Conservation (phyloP, 495 filamentous ascomycete species). For the Penicillium dipodomyicola region DNA sequence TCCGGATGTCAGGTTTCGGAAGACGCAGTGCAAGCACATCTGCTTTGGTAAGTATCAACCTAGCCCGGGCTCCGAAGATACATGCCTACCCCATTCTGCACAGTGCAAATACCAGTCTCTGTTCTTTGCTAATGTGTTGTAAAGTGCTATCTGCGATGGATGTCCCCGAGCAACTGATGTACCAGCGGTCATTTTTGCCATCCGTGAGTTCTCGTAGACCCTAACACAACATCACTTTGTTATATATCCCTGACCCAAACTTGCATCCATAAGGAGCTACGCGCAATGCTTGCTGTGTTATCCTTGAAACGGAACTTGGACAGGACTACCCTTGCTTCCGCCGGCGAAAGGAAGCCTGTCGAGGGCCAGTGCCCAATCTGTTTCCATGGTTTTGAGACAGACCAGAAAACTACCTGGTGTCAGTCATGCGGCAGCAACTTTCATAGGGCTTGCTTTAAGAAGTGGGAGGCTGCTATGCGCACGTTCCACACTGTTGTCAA, state of each 20-base stretch:
- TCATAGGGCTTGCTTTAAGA: constrained; percentile 68
- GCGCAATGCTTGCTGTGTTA: constrained; percentile 34
- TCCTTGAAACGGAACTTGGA: constrained; percentile 26
- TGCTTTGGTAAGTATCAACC: constrained; percentile 49
- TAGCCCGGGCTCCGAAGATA: not conserved
- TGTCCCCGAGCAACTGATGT: not conserved
- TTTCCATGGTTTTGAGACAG: constrained; percentile 61
- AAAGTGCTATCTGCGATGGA: not conserved
- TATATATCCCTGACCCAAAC: constrained; percentile 19
- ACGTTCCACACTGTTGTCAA: constrained; percentile 40
- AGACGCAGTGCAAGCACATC: constrained; percentile 73
- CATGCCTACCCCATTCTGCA: too few relatives aligned
- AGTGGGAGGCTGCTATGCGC: constrained; percentile 61
- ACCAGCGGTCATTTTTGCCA: not conserved
- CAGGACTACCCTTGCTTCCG: not conserved
- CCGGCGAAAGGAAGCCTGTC: constrained; percentile 27
- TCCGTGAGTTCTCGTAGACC: not conserved
- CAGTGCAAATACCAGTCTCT: too few relatives aligned
- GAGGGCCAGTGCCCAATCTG: constrained; percentile 83
- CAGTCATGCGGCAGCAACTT: constrained; percentile 77
- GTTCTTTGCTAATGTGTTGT: not conserved
- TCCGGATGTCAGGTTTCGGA: constrained; percentile 51
- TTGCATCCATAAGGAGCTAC: constrained; percentile 46
- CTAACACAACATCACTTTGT: not conserved
- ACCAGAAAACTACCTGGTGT: constrained; percentile 64